phyloP scores from a whole-genome alignment of 2,329 filamentous ascomycete genomes.

The Arthroderma sp. region DNA sequence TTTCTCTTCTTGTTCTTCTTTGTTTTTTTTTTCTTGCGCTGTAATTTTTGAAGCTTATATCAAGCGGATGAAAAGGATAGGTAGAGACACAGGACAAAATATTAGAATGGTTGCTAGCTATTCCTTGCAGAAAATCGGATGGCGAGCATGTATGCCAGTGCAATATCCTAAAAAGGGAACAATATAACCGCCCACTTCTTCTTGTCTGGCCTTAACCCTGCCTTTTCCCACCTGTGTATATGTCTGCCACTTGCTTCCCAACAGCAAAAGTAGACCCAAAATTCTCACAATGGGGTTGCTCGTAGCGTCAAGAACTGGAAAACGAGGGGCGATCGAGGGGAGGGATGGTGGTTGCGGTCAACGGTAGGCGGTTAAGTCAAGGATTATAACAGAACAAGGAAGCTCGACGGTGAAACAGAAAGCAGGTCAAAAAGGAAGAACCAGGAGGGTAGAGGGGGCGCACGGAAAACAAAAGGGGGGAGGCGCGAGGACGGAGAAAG shows the following conservation, averaged over 20 bases:
- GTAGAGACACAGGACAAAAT: slow-evolving; percentile 13
- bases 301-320: neutral
- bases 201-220: neutral
- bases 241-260: slow-evolving; percentile 3
- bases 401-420: neutral
- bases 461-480: neutral
- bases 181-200: slow-evolving; percentile 3
- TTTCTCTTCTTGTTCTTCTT: slow-evolving; percentile 14
- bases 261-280: neutral
- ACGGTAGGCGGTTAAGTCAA: neutral
- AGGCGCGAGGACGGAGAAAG: neutral
- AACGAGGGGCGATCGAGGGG: neutral
- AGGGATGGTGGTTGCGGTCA: neutral
- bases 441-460: neutral
- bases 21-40: neutral
- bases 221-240: neutral
- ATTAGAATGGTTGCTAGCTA: slow-evolving; percentile 37
- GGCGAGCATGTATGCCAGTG: slow-evolving; percentile 24
- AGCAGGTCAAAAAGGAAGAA: neutral
- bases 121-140: slow-evolving; percentile 29
- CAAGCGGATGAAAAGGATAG: slow-evolving; percentile 9
- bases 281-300: neutral
- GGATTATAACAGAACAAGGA: neutral
- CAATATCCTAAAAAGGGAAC: slow-evolving; percentile 20
- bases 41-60: slow-evolving; percentile 1